Base-by-base conservation (phyloP, 345 rosid species). In the Pugionium cornutum region DNA sequence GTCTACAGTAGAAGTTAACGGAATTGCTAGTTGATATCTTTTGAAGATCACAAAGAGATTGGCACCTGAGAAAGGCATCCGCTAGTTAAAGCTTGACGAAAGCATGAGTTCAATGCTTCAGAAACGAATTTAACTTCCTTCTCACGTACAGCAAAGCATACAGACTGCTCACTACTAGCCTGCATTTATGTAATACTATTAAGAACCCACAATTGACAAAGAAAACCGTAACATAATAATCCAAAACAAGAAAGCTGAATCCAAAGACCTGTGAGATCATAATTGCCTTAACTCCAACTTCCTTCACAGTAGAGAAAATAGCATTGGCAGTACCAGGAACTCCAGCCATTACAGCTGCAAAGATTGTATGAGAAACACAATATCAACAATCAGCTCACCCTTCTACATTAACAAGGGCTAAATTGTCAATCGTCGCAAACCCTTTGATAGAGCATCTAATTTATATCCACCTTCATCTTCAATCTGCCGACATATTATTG, bases 141-240 rank as follows among this genome's bases (percentile, higher is more conserved):
- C 80, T 92, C 97, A 34, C 95, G 98, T 56, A 89, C 97, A 67
- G 96, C 97, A 85, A 92, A 92, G 75, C 98, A 92, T 53, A 92
- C 90, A 64, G 97, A 89, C 78, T 92, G 97, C 83, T 92, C 97
- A 53, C 97, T 92, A 76, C 99, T 92, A 58, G 99, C 97, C 98
- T 92, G 60, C 68, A 82, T 42, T 51, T 43, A 40, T 44, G 33
- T 68, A 43, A 62, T 34, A 36, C 42, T 68, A 73, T 41, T 79
- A 42, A 79, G 78, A 60, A 49, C 7, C 39, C 52, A 18, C 40
- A 57, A 48, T 4, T 58, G 46, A 63, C 61, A 53, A 53, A 41
- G 49, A 42, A 64, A 65, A 33, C 74, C 32, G 75, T n/a, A 53
- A 18, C 34, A 74, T 48, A 59, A 45, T 55, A 63, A 47, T 18